Percentiles rank a stretch among this genome's conserved stretches.
Conservation (phyloP, 2,329 filamentous ascomycete genomes). For the Paecilomyces fulvus region DNA sequence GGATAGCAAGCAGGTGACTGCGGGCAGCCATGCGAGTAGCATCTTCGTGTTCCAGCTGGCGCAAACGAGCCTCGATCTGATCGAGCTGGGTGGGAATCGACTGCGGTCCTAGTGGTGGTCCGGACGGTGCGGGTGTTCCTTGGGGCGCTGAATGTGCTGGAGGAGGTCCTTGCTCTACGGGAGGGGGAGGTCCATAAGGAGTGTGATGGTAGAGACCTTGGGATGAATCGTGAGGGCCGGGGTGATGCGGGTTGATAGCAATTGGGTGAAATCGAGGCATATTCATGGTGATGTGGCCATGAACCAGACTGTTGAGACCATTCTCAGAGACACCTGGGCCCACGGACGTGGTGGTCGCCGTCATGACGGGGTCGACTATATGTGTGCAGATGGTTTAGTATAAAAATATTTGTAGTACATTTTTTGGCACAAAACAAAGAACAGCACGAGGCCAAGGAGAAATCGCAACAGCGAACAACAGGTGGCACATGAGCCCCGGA, state of each 20-base stretch:
- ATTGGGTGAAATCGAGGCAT: constrained; percentile 33
- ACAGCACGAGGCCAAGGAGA: not conserved
- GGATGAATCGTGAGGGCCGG: constrained; percentile 21
- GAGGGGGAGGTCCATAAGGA: constrained; percentile 6
- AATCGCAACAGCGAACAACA: not conserved
- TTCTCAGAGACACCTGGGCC: constrained; percentile 23
- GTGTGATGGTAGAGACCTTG: constrained; percentile 16
- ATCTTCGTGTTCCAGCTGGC: constrained; percentile 33
- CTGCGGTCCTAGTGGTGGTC: constrained; percentile 11
- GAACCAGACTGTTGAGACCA: constrained; percentile 19
- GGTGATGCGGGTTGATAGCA: constrained; percentile 31
- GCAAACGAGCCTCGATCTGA: constrained; percentile 30
- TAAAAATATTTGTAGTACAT: not conserved
- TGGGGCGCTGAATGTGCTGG: not conserved
- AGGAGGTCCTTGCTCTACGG: constrained; percentile 1
- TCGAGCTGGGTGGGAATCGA: constrained; percentile 22
- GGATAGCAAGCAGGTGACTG: constrained; percentile 26
- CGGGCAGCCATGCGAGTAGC: constrained; percentile 29
- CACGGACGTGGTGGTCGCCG: constrained; percentile 27
- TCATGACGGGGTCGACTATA: constrained; percentile 18
- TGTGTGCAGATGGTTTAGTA: not conserved
- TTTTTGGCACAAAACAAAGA: not conserved
- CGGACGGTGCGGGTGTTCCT: not conserved
- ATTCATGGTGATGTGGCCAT: constrained; percentile 20
- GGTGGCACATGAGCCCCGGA: not conserved